phyloP scores from a whole-genome alignment of 208 protist species.

The Acanthamoeba healyi region DNA sequence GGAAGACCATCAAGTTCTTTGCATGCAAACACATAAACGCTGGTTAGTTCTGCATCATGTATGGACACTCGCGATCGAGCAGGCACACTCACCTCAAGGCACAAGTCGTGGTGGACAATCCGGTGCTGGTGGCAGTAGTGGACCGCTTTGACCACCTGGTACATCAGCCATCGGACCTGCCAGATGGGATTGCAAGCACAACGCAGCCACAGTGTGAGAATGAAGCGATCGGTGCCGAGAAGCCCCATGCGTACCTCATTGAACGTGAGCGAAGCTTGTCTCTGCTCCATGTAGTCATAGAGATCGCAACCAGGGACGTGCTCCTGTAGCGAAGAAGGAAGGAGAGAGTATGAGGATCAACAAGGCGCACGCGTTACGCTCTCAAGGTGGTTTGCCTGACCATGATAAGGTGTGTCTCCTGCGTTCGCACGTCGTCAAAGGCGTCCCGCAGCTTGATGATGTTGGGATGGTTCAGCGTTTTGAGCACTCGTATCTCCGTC shows the following conservation, averaged over 20 bases:
- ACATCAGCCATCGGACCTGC: constrained; percentile 36
- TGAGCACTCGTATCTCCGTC: constrained; percentile 32
- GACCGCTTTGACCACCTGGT: constrained; percentile 35
- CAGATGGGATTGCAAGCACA: not conserved
- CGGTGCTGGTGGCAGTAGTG: constrained; percentile 34
- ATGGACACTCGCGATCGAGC: not conserved
- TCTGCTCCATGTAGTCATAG: constrained; percentile 57
- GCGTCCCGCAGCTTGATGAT: constrained; percentile 53
- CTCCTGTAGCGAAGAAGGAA: not conserved
- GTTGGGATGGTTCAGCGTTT: constrained; percentile 1
- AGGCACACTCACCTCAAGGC: constrained; percentile 19
- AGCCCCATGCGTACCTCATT: too few relatives aligned
- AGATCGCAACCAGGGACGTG: constrained; percentile 46
- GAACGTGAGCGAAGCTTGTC: not conserved
- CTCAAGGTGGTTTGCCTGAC: not conserved
- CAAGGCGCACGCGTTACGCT: too few relatives aligned
- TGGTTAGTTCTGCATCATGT: too few relatives aligned
- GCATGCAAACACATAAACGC: too few relatives aligned
- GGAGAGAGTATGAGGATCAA: not conserved
- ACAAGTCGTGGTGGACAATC: constrained; percentile 52
- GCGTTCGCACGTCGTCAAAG: constrained; percentile 7
- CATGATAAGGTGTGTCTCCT: constrained; percentile 26
- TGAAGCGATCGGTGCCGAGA: too few relatives aligned
- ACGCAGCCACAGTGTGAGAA: too few relatives aligned
- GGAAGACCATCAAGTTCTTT: constrained; percentile 11